A percentile compares a stretch with the other conserved stretches of the same genome.
These are phyloP conservation scores for Penicillium aurantiogriseum DNA, from an alignment of 2,329 filamentous ascomycete species.

Conservation along the genomic window DNA sequence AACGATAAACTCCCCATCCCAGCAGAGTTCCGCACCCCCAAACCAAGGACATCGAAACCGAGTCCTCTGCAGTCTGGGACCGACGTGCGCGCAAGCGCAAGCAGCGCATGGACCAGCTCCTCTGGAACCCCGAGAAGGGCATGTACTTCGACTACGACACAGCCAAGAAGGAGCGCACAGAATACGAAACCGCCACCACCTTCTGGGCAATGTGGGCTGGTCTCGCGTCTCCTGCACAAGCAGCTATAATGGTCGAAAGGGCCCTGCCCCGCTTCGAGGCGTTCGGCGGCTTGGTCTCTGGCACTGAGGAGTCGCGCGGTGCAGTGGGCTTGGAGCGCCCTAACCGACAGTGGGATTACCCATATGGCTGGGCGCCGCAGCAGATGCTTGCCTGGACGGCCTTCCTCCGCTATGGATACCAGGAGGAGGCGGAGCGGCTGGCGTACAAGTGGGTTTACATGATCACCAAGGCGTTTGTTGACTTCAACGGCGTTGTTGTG, in stretches of 20 bases:
- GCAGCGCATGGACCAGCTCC: slow-evolving; percentile 82
- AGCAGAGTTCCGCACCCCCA: slow-evolving; percentile 71
- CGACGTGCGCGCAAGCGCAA: slow-evolving; percentile 81
- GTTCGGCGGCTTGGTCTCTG: slow-evolving; percentile 81
- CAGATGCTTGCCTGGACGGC: slow-evolving; percentile 98
- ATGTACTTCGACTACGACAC: slow-evolving; percentile 99
- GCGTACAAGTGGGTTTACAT: slow-evolving; percentile 98
- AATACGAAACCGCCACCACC: slow-evolving; percentile 87
- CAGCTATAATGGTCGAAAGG: slow-evolving; percentile 74
- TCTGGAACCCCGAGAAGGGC: slow-evolving; percentile 87
- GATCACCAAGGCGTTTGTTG: slow-evolving; percentile 97
- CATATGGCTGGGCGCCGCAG: slow-evolving; percentile 97
- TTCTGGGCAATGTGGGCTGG: slow-evolving; percentile 99
- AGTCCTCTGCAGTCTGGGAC: slow-evolving; percentile 87
- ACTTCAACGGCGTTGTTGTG: slow-evolving; percentile 96
- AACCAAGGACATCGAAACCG: slow-evolving; percentile 65
- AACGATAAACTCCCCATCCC: slow-evolving; percentile 80
- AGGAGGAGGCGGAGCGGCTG: slow-evolving; percentile 81
- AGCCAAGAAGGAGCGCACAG: slow-evolving; percentile 71
- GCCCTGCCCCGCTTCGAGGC: slow-evolving; percentile 86
- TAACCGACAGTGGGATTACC: slow-evolving; percentile 97
- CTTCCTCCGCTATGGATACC: slow-evolving; percentile 85
- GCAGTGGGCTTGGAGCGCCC: slow-evolving; percentile 75
- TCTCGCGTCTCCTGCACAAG: slow-evolving; percentile 79
- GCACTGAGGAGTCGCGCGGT: slow-evolving; percentile 85